These are phyloP conservation scores for Boletus rex-veris DNA, from an alignment of 768 basidiomycete species.

Conservation along the genomic window DNA sequence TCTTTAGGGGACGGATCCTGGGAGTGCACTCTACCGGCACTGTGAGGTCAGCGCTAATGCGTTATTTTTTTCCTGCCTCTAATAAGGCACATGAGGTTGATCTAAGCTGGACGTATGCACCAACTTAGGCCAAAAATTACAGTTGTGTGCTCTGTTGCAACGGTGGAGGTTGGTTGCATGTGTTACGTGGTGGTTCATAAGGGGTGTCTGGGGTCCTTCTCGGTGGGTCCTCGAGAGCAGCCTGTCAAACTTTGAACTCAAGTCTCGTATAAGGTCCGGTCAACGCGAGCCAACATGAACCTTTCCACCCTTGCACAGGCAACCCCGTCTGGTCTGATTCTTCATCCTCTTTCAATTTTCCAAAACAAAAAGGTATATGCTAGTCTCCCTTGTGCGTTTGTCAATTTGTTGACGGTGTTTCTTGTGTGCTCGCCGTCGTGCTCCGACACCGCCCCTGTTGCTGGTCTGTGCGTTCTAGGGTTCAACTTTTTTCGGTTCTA, in stretches of 20 bases:
- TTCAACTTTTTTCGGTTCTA: conserved; percentile 13
- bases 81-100: no score
- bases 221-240: conserved; percentile 19
- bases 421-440: conserved; percentile 1
- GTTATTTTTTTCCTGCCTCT: no score
- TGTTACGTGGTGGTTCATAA: conserved; percentile 17
- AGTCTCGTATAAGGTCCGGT: conserved; percentile 57
- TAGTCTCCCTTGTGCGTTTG: conserved; percentile 2
- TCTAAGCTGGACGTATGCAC: no score
- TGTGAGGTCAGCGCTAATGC: no score
- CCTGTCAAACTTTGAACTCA: conserved; percentile 18
- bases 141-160: background rate
- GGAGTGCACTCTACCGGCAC: no score
- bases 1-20: no score
- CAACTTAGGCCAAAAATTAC: no score
- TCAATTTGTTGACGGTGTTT: conserved; percentile 4
- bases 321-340: conserved; percentile 31
- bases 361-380: conserved; percentile 13
- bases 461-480: conserved; percentile 27
- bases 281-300: conserved; percentile 48
- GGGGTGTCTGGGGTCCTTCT: conserved; percentile 30
- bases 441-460: conserved; percentile 28
- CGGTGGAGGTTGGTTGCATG: background rate
- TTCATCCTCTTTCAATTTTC: conserved; percentile 6
- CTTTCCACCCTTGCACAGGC: conserved; percentile 41